Evolutionary conservation across 1,284 basidiomycete species (phyloP), one percentile per base, ranked within the genome.

Genomic region (Ustilago tritici): DNA sequence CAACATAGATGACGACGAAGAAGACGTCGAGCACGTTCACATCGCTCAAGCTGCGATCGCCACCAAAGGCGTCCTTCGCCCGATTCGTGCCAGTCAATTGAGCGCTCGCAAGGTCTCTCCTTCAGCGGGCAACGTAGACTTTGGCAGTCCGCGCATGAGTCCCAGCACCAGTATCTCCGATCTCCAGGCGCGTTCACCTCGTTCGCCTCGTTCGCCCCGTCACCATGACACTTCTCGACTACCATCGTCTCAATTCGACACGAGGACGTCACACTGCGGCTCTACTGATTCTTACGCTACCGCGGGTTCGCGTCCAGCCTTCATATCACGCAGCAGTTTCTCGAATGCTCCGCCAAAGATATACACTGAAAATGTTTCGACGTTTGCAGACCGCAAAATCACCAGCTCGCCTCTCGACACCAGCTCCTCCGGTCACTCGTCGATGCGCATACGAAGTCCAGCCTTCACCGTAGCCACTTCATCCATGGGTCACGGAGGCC

Each of bases 401-500:
- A 57, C 70, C 36, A 64, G 61, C 59, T 79, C 77, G 47, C 72
- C 73, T 17, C 60, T 76, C 35, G 77, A 65, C 12, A 72, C 74
- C 1, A 72, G 67, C 65, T 79, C 73, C 8, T 77, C 74, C 6
- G 70, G 70, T 23, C 77, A 79, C 36, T 76, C 76, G 14, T 72
- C 76, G 14, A 56, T 59, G 41, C 70, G 66, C 50, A 52, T 59
- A 8, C 65, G 63, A 15, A 77, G 66, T 28, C 70, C 70, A 17
- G 60, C 70, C 34, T 41, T 64, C 36, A 75, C 72, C 3, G 60
- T 67, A 23, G 64, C 64, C 41, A 70, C 67, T 17, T 67, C 67
- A 10, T 70, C 72, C n/a, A 19, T 61, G 49, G 62, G 67, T 6
- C 63, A 75, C 15, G 55, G 50, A 28, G 64, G 34, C 47, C 32